These are phyloP conservation scores for Asterionellopsis glacialis DNA, from an alignment of 108 stramenopile genomes.

Conservation along the genomic window DNA sequence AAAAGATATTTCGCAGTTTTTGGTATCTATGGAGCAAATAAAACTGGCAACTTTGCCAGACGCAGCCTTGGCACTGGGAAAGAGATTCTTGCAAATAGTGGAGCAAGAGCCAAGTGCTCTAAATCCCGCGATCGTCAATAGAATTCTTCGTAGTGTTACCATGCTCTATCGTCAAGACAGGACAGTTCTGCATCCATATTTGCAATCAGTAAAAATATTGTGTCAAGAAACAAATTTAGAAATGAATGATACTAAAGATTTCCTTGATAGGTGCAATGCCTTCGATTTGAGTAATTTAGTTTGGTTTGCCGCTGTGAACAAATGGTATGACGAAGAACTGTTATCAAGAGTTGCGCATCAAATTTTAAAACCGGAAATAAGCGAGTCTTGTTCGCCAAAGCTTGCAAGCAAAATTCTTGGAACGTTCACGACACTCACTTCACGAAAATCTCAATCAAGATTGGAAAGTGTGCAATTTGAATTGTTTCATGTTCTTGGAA, in stretches of 20 bases:
- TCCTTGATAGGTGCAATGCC: constrained; percentile 32
- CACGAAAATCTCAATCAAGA: constrained; percentile 6
- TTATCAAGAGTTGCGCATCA: constrained; percentile 27
- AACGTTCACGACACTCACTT: constrained; percentile 38
- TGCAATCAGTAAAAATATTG: constrained; percentile 33
- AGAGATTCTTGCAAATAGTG: constrained; percentile 25
- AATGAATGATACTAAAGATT: constrained; percentile 5
- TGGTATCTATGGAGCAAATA: constrained; percentile 21
- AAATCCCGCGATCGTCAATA: constrained; percentile 9
- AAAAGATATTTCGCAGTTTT: constrained; percentile 22
- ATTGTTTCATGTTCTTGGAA: constrained; percentile 46
- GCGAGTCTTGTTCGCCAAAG: constrained; percentile 38
- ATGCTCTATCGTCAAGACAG: constrained; percentile 31
- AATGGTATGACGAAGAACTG: constrained; percentile 35
- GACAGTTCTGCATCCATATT: constrained; percentile 27
- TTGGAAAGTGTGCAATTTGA: not conserved
- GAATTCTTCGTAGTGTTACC: constrained; percentile 40
- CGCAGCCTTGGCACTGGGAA: constrained; percentile 12
- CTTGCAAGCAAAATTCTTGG: constrained; percentile 56
- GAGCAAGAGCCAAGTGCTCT: not conserved
- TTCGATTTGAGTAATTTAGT: constrained; percentile 46
- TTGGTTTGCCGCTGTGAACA: constrained; percentile 43
- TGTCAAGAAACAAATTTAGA: constrained; percentile 17
- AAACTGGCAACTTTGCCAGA: not conserved
- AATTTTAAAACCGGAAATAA: constrained; percentile 38